These are phyloP conservation scores for Carnegiea gigantea DNA, from an alignment of 179 eudicot genomes.

Conservation along the genomic window DNA sequence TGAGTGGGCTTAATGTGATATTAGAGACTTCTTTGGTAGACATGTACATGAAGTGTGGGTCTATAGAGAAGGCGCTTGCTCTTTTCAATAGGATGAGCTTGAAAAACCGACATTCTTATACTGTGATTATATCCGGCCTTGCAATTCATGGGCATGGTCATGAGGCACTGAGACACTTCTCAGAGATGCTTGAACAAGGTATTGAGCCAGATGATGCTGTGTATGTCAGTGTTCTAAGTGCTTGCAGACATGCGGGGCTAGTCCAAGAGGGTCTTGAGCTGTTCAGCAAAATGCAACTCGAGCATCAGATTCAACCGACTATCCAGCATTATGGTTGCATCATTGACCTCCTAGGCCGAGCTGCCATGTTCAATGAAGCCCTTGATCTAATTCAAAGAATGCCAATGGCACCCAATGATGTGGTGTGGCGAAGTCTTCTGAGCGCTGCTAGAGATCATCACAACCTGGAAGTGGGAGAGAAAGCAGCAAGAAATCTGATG, in stretches of 20 bases:
- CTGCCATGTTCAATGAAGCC: constrained; percentile 59
- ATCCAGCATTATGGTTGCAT: constrained; percentile 80
- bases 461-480: constrained; percentile 55
- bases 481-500: constrained; percentile 42
- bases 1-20: constrained; percentile 56
- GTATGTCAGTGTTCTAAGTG: constrained; percentile 64
- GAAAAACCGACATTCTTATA: constrained; percentile 57
- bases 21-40: constrained; percentile 72
- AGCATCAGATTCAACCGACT: constrained; percentile 56
- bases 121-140: constrained; percentile 75
- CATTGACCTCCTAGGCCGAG: constrained; percentile 68
- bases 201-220: constrained; percentile 63
- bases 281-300: constrained; percentile 49
- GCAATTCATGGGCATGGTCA: constrained; percentile 52
- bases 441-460: constrained; percentile 55
- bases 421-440: constrained; percentile 65
- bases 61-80: constrained; percentile 46
- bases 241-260: constrained; percentile 69
- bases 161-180: constrained; percentile 52
- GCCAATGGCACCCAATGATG: constrained; percentile 68
- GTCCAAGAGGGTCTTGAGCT: constrained; percentile 50
- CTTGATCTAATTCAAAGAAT: constrained; percentile 47
- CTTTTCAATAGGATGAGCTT: constrained; percentile 49
- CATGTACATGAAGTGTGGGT: constrained; percentile 78
- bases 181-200: constrained; percentile 65